These are phyloP conservation scores for Speleostelium caveatum DNA, from an alignment of 78 protist genomes.

Conservation along the genomic window DNA sequence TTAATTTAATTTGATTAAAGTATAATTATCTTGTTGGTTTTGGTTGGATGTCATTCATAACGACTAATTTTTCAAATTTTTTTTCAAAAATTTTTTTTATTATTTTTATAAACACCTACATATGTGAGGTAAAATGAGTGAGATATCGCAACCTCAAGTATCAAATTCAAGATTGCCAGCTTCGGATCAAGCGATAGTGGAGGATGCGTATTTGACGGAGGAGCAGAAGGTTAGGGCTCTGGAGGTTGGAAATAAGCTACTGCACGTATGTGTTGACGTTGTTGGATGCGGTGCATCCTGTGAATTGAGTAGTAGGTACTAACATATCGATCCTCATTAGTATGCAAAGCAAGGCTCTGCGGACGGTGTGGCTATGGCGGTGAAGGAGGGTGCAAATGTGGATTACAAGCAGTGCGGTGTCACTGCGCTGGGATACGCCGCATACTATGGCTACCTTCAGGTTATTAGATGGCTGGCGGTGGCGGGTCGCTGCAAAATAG, in stretches of 20 bases:
- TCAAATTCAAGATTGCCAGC: background rate
- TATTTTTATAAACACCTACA: too few species aligned
- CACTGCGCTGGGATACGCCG: constrained; percentile 37
- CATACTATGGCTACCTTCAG: constrained; percentile 28
- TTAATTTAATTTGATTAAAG: too few species aligned
- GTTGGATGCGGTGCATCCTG: too few species aligned
- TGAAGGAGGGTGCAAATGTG: constrained; percentile 39
- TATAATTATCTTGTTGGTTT: too few species aligned
- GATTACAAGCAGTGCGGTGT: constrained; percentile 48
- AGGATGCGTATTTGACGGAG: background rate
- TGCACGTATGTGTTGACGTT: too few species aligned
- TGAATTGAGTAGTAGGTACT: too few species aligned
- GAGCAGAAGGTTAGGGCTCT: background rate
- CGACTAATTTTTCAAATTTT: too few species aligned
- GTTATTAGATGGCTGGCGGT: constrained; percentile 28
- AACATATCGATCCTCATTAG: too few species aligned
- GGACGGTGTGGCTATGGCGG: constrained; percentile 4
- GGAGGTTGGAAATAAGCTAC: background rate
- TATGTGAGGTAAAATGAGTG: too few species aligned
- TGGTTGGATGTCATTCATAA: too few species aligned
- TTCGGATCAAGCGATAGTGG: background rate
- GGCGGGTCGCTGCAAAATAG: constrained; percentile 10
- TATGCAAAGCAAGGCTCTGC: constrained; percentile 16
- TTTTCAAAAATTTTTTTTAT: too few species aligned
- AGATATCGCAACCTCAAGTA: too few species aligned